Percentiles rank a stretch among this genome's conserved stretches.
Conservation (phyloP, 176 grass and related monocot species). For the Aegilops umbellulata region DNA sequence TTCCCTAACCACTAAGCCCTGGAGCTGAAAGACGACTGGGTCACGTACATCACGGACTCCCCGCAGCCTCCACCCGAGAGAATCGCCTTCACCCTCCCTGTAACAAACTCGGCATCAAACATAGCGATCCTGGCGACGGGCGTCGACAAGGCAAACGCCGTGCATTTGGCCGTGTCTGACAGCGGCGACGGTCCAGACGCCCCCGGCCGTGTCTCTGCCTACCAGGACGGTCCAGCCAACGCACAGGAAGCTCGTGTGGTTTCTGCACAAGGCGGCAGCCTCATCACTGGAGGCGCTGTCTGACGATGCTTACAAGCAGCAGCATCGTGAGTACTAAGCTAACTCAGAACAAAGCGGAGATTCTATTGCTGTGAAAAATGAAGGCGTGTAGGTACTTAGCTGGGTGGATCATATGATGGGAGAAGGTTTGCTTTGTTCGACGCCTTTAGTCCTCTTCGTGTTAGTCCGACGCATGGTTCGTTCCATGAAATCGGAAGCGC, state of each 20-base stretch:
- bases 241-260: constrained; percentile 72
- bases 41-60: constrained; percentile 84
- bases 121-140: constrained; percentile 60
- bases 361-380: not conserved
- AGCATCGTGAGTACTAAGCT: constrained; percentile 26
- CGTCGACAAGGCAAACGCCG: constrained; percentile 41
- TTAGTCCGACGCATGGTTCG: constrained; percentile 21
- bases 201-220: constrained; percentile 30
- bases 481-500: constrained; percentile 1
- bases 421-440: not conserved
- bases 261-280: constrained; percentile 67
- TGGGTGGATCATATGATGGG: constrained; percentile 20
- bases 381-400: constrained; percentile 26
- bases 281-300: constrained; percentile 23
- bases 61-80: constrained; percentile 71
- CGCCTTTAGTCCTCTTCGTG: constrained; percentile 14
- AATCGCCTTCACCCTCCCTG: constrained; percentile 82
- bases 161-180: constrained; percentile 38
- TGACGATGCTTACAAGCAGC: not conserved
- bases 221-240: constrained; percentile 57
- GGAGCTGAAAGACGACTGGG: constrained; percentile 65
- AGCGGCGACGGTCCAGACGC: constrained; percentile 16
- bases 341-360: not conserved
- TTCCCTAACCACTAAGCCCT: constrained; percentile 66
- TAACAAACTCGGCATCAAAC: constrained; percentile 89